Base-by-base conservation (phyloP, 2,329 filamentous ascomycete genomes). In the Endoconidiophora laricicola region DNA sequence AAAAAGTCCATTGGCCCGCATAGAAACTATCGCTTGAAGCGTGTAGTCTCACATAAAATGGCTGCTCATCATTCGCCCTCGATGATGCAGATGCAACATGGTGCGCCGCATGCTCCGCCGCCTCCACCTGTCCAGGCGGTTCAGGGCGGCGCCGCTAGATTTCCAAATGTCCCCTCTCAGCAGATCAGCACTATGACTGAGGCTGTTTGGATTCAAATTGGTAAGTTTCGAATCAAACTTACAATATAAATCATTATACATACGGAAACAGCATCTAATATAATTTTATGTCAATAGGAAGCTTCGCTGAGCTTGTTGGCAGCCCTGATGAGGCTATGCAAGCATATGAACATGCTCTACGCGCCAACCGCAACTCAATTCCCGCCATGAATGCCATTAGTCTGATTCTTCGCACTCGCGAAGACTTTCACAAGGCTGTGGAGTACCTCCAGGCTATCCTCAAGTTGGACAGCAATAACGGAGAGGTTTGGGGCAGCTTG, bases 401-500 rank as follows among this genome's bases (percentile, higher is more conserved):
- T 53, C 79, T 85, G 63, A 91, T 96, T 54, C 72, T 95, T 54
- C 81, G 93, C 57, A 88, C 84, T 37, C 86, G 88, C 60, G 91
- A 96, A 63, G 85, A 94, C 42, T 98, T 94, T 59, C 81, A 84
- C 42, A 91, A 91, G 61, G 91, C 91, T 1, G 83, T 95, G 48
- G 90, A 96, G 60, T 96, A 90, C 62, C 73, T 96, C 48, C 81
- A 91, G 59, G 84, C 81, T 54, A 94, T 96, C 53, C 68, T 95
- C 49, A 93, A 94, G 66, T 72, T 96, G 23, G 91, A 98, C 57
- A 76, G 72, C 36, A 81, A 79, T 57, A 95, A 94, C 61, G 91
- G 91, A 53, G 91, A 96, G 64, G 87, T 91, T 42, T 96, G 90
- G 91, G 90, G 90, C 44, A 94, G 87, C 62, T 72, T 96, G 26